phyloP scores from a whole-genome alignment of 2,329 filamentous ascomycete species.

The Colletotrichum tropicicola region DNA sequence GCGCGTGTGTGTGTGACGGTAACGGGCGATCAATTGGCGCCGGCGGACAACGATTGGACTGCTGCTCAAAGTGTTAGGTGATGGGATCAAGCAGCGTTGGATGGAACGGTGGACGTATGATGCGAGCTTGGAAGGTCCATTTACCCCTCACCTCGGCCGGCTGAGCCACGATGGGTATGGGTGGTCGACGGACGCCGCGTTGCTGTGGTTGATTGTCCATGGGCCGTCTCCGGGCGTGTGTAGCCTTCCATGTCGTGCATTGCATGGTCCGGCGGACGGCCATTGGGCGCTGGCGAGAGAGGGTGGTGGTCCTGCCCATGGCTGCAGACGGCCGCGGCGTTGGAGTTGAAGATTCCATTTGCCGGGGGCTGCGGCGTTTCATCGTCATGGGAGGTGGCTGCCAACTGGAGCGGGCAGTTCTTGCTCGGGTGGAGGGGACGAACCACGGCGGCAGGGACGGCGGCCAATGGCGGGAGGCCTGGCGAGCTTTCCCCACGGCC shows the following conservation, averaged over 20 bases:
- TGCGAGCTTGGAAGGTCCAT: conserved; percentile 16
- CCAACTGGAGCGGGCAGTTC: conserved; percentile 22
- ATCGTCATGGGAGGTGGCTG: conserved; percentile 14
- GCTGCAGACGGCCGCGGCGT: not conserved
- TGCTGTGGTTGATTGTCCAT: conserved; percentile 7
- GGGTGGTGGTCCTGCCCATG: not conserved
- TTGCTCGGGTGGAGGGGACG: conserved; percentile 24
- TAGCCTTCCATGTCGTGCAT: conserved; percentile 6
- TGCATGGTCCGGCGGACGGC: not conserved
- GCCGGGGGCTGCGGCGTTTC: conserved; percentile 22
- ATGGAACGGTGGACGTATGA: conserved; percentile 23
- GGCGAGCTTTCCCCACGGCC: not conserved
- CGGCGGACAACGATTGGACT: conserved; percentile 2
- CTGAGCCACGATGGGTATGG: conserved; percentile 15
- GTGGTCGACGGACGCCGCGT: not conserved
- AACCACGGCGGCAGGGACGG: not conserved
- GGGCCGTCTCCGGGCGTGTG: not conserved
- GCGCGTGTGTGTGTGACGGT: conserved; percentile 4
- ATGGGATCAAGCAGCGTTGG: conserved; percentile 13
- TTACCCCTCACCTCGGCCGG: conserved; percentile 22
- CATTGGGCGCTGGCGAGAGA: not conserved
- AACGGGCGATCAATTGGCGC: not conserved
- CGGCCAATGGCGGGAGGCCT: conserved; percentile 4
- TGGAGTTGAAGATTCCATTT: conserved; percentile 28
- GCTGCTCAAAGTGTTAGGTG: conserved; percentile 5